Evolutionary conservation across 176 grass and related monocot genomes (phyloP), one percentile per base, ranked within the genome.

Genomic region (Aegilops tauschii): DNA sequence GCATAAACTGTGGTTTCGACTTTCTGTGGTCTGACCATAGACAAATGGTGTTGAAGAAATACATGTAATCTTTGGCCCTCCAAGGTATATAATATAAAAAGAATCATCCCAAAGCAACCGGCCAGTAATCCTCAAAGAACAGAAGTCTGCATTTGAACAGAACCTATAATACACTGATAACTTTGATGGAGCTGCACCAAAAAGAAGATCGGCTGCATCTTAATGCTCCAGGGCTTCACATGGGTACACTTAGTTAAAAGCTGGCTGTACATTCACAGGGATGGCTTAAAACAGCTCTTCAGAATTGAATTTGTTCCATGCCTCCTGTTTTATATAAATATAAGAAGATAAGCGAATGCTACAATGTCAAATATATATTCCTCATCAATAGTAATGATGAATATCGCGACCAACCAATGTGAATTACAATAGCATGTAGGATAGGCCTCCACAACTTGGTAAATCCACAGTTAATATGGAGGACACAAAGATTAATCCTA

Each of bases 251-350:
- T 59, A 21, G 56, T 59, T 87, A 80, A 84, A 80, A 80, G 59
- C 35, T 66, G 35, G 11, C 45, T 69, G 74, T 81, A 74, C 67
- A 77, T 85, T 77, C 82, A 76, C 63, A 84, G 23, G 65, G 14
- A 76, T 71, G 70, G 23, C 87, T 88, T 80, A 91, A 44, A 92
- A 92, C 20, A 92, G 91, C 84, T 92, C 87, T 77, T 92, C 91
- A 2, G 91, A 92, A 71, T 92, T 92, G 81, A 92, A 90, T 77
- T 92, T 92, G 76, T 81, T 92, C 91, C 91, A 92, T 12, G 91
- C 91, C 54, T 92, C 91, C 91, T 92, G 87, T 84, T 89, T 37
- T 27, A 81, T 8, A 20, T 18, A 69, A 81, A 77, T 25, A 23
- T 39, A 72, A 32, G 2, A 81, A 75, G 12, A 50, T 49, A 29